These are phyloP conservation scores for Eleusine coracana DNA, from an alignment of 176 grass and related monocot species.

Conservation along the genomic window DNA sequence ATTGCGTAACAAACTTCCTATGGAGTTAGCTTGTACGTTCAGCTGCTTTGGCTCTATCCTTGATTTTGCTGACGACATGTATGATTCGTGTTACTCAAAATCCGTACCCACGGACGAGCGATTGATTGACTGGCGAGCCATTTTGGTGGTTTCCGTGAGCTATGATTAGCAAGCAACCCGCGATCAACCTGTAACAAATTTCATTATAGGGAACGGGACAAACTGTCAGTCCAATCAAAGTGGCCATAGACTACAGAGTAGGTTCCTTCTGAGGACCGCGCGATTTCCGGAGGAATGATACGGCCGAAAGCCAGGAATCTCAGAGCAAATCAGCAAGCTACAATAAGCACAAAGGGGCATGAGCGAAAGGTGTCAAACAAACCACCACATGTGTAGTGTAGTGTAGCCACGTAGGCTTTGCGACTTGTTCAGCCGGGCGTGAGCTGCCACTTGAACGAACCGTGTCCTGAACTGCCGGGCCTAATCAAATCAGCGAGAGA, in stretches of 20 bases:
- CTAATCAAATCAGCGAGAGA: background rate
- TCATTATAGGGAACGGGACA: background rate
- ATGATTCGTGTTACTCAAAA: background rate
- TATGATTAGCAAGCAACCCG: background rate
- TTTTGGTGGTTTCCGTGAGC: background rate
- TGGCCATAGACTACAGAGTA: background rate
- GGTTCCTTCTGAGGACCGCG: conserved; percentile 31
- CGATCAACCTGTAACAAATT: background rate
- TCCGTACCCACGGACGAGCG: background rate
- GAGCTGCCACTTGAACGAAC: background rate
- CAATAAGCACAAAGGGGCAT: conserved; percentile 17
- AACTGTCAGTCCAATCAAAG: background rate
- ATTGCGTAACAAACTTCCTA: background rate
- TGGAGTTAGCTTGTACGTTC: background rate
- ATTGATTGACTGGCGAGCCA: background rate
- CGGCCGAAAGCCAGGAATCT: conserved; percentile 37
- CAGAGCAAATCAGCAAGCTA: background rate
- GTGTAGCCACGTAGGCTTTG: conserved; percentile 27
- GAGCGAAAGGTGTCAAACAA: background rate
- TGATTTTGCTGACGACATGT: conserved; percentile 9
- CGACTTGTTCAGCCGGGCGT: background rate
- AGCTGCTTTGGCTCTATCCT: background rate
- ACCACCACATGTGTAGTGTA: background rate
- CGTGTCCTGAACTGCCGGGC: conserved; percentile 1
- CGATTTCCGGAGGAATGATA: conserved; percentile 41